Evolutionary conservation across 176 grass and related monocot species (phyloP), one percentile per base, ranked within the genome.

Genomic region (Canna indica): DNA sequence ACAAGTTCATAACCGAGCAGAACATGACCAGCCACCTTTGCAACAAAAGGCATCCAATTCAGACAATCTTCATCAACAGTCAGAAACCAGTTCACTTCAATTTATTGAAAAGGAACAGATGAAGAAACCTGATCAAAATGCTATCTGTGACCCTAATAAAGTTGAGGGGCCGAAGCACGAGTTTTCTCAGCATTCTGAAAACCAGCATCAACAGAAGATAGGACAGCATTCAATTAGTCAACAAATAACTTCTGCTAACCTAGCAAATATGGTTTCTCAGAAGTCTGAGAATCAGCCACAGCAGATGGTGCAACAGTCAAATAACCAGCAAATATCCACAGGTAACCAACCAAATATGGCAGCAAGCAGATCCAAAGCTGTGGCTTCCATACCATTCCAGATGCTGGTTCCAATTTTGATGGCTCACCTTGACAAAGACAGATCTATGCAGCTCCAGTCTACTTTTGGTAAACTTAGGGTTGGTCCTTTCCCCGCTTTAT

Each of bases 401-500:
- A 83, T 92, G 94, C 69, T 97, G 82, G 85, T 97, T 36, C 94
- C 94, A 15, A 92, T 97, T 73, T 77, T 97, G 75, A 79, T 86
- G 36, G 88, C 77, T 70, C 74, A 97, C 62, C 84, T 97, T 44
- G 89, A 97, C 72, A 92, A 97, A 75, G 86, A 92, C 56, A 87
- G 27, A 81, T 81, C 88, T 66, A 92, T 92, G 84, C 82, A 97
- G 77, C 86, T 97, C 71, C 79, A 83, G 77, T 62, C 89, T 73
- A 83, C 87, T 85, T 97, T 97, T 70, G 36, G 79, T 61, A 90
- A 90, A 77, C 73, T 97, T 66, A 84, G 94, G 89, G 94, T 97
- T 57, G 32, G 84, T 87, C 73, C 62, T 74, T 81, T 63, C 80
- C 36, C 7, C 56, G 65, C 67, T 25, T 39, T 78, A 76, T 53